Percentiles rank a stretch among this genome's conserved stretches.
phyloP scores from a whole-genome alignment of 1,139 yeast species.

The Geotrichum restrictum region DNA sequence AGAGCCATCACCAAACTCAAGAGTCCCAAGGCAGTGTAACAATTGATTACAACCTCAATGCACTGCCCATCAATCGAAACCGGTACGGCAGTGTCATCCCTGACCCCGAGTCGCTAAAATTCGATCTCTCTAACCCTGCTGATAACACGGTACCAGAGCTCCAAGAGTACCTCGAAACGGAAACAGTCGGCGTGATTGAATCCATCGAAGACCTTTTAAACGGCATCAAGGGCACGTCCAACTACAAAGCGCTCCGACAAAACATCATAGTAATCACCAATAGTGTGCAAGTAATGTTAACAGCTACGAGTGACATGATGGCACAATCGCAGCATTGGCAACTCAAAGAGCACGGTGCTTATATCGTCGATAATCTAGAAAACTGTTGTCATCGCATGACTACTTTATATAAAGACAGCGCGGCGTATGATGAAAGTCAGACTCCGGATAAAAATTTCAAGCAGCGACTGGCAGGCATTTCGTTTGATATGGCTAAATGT shows the following conservation, averaged over 20 bases:
- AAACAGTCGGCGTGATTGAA: constrained; percentile 85
- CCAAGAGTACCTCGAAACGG: constrained; percentile 82
- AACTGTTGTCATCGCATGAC: constrained; percentile 77
- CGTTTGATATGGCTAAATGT: constrained; percentile 93
- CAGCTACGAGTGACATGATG: constrained; percentile 86
- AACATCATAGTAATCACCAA: constrained; percentile 70
- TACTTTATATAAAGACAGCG: constrained; percentile 34
- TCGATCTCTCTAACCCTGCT: constrained; percentile 82
- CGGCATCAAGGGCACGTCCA: constrained; percentile 51
- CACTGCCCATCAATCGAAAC: background rate
- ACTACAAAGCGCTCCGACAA: constrained; percentile 66
- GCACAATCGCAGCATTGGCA: constrained; percentile 71
- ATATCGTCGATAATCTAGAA: constrained; percentile 81
- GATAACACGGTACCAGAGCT: constrained; percentile 75
- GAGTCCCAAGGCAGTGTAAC: background rate
- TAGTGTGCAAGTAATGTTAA: constrained; percentile 83
- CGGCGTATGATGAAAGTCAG: constrained; percentile 29
- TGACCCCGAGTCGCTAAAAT: constrained; percentile 38
- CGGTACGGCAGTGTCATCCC: background rate
- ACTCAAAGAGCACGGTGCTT: constrained; percentile 83
- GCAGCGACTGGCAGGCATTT: constrained; percentile 91
- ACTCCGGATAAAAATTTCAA: constrained; percentile 86
- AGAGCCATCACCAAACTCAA: background rate
- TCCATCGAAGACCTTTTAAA: constrained; percentile 76
- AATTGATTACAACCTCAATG: background rate